Conservation (phyloP, 805 yeast genomes). For the Zygosaccharomyces lentus region DNA sequence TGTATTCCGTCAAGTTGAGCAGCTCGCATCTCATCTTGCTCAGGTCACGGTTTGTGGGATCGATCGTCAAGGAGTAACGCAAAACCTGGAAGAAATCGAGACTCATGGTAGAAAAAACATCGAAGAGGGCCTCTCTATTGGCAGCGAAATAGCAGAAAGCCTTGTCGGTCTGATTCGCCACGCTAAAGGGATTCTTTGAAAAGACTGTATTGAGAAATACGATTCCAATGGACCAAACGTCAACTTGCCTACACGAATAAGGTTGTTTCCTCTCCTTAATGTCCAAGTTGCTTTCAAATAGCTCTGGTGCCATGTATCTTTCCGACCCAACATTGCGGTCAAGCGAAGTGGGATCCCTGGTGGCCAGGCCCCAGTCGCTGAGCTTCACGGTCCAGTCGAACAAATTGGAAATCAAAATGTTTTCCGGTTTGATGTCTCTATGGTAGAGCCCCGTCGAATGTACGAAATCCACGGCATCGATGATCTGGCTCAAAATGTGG, state of each 20-base stretch:
- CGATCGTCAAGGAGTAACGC: constrained; percentile 72
- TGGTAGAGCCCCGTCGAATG: constrained; percentile 72
- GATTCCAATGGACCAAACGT: constrained; percentile 86
- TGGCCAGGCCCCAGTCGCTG: constrained; percentile 75
- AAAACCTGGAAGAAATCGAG: constrained; percentile 82
- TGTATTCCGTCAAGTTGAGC: constrained; percentile 56
- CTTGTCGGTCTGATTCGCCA: constrained; percentile 76
- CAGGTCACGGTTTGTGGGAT: constrained; percentile 80
- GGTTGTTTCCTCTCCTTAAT: constrained; percentile 42
- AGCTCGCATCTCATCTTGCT: constrained; percentile 57
- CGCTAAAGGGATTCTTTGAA: constrained; percentile 80
- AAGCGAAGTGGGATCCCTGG: constrained; percentile 46
- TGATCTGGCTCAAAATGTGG: constrained; percentile 54
- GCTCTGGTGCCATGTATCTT: constrained; percentile 92
- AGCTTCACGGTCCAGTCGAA: constrained; percentile 53
- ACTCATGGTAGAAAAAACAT: constrained; percentile 85
- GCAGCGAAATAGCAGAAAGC: constrained; percentile 80
- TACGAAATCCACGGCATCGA: constrained; percentile 72
- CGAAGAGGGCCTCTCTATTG: constrained; percentile 85
- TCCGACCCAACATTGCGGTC: constrained; percentile 88
- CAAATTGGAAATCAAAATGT: constrained; percentile 52
- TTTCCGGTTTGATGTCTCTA: constrained; percentile 78
- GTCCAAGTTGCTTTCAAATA: constrained; percentile 52
- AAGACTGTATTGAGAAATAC: constrained; percentile 80
- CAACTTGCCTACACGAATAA: constrained; percentile 78